phyloP scores from a whole-genome alignment of 2,329 filamentous ascomycete genomes.

The Didymella lethalis region DNA sequence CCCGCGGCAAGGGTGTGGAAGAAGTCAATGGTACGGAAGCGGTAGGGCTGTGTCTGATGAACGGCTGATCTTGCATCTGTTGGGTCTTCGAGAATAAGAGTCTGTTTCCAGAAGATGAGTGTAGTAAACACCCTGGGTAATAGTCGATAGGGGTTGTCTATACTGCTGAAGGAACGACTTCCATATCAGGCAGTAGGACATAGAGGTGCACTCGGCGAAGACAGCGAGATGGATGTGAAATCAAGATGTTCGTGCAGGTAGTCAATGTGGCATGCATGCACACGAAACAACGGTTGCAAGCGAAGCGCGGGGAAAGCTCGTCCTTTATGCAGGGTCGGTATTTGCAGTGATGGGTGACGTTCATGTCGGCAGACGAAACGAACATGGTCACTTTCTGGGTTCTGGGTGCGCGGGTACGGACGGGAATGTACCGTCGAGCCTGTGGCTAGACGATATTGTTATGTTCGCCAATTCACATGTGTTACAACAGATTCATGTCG shows the following conservation, averaged over 20 bases:
- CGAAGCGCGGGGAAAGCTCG: constrained; percentile 19
- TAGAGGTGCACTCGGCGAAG: not conserved
- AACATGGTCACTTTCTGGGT: not conserved
- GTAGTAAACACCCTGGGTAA: not conserved
- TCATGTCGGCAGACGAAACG: constrained; percentile 10
- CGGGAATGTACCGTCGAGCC: too few species aligned
- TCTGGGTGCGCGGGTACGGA: too few species aligned
- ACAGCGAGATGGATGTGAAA: not conserved
- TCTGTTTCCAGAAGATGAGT: not conserved
- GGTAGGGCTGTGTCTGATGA: constrained; percentile 15
- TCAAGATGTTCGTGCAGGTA: not conserved
- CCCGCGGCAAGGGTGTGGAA: constrained; percentile 5
- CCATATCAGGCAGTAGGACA: not conserved
- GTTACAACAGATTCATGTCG: not conserved
- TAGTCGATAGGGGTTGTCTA: not conserved
- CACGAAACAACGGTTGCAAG: constrained; percentile 12
- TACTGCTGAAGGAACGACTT: not conserved
- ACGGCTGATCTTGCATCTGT: not conserved
- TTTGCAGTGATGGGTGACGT: not conserved
- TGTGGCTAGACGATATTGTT: not conserved
- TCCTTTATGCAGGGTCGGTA: constrained; percentile 11
- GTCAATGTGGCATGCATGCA: constrained; percentile 12
- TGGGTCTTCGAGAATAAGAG: not conserved
- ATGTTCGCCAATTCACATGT: not conserved
- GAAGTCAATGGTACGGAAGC: constrained; percentile 7